phyloP scores from a whole-genome alignment of 2,329 filamentous ascomycete genomes.

The Xylariaceae sp. region DNA sequence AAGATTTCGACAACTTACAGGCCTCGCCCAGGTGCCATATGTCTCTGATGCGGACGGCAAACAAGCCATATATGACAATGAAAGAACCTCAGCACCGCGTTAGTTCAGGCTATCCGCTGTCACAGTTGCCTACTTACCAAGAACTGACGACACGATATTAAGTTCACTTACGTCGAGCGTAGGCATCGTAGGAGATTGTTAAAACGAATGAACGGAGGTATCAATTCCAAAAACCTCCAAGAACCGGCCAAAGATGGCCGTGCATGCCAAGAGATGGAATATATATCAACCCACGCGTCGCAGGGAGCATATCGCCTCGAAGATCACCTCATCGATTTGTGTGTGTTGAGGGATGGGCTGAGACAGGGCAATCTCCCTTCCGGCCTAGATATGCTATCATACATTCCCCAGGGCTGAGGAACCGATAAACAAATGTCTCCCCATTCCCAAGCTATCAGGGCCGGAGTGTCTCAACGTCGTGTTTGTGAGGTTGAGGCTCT shows the following conservation, averaged over 20 bases:
- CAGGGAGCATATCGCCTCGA: neutral
- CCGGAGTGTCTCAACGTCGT: neutral
- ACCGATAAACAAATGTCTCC: conserved; percentile 8
- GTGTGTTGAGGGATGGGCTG: conserved; percentile 6
- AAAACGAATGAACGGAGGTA: neutral
- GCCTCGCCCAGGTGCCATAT: conserved; percentile 53
- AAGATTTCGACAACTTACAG: conserved; percentile 35
- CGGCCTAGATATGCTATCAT: conserved; percentile 18
- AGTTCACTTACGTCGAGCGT: conserved; percentile 48
- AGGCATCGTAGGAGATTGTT: conserved; percentile 36
- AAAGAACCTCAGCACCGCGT: conserved; percentile 39
- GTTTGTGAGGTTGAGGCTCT: neutral
- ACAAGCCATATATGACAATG: conserved; percentile 45
- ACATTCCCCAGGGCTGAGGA: conserved; percentile 11
- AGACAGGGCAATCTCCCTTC: conserved; percentile 27
- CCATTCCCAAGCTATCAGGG: neutral
- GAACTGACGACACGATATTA: conserved; percentile 46
- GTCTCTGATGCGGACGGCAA: conserved; percentile 51
- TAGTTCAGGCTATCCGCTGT: neutral
- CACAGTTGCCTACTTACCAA: conserved; percentile 35
- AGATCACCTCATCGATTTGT: no score
- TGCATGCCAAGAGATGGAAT: conserved; percentile 24
- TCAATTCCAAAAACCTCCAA: no score
- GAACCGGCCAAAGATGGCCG: neutral
- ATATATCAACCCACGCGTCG: conserved; percentile 8